phyloP scores from a whole-genome alignment of 2,329 filamentous ascomycete species.

The Phialemoniopsis sp. region DNA sequence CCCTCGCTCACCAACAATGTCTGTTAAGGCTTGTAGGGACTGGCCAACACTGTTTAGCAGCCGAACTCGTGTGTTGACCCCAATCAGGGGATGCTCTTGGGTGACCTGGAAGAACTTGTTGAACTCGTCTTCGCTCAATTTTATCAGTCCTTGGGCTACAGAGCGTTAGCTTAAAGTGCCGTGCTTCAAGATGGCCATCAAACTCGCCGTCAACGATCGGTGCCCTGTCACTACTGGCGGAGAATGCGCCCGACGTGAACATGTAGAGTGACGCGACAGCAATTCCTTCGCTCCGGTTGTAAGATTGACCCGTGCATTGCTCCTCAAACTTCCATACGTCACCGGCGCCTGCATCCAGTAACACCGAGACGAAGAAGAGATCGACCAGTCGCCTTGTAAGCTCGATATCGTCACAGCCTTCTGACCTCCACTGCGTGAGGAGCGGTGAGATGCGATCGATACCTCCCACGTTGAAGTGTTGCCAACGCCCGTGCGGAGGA shows the following conservation, averaged over 20 bases:
- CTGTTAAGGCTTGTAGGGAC: constrained; percentile 1
- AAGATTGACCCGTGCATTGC: constrained; percentile 22
- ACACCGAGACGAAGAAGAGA: constrained; percentile 55
- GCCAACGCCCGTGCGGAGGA: constrained; percentile 54
- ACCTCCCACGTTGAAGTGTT: constrained; percentile 56
- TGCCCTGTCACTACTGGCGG: constrained; percentile 8
- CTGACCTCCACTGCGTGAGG: constrained; percentile 26
- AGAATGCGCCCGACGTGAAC: constrained; percentile 37
- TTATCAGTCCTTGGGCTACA: constrained; percentile 26
- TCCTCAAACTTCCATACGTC: constrained; percentile 42
- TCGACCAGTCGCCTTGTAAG: constrained; percentile 51
- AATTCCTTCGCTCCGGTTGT: constrained; percentile 43
- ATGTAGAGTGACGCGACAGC: constrained; percentile 45
- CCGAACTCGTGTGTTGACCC: constrained; percentile 2
- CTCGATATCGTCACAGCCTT: constrained; percentile 36
- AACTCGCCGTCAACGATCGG: constrained; percentile 31
- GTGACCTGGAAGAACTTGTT: constrained; percentile 32
- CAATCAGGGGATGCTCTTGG: constrained; percentile 2
- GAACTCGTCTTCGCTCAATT: constrained; percentile 21
- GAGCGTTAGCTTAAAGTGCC: constrained; percentile 3
- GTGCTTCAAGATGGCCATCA: constrained; percentile 19
- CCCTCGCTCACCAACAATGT: not conserved
- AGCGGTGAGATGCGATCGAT: constrained; percentile 41
- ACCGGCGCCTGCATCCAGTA: constrained; percentile 50
- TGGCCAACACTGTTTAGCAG: constrained; percentile 4